phyloP scores from a whole-genome alignment of 2,329 filamentous ascomycete species.

The Alternaria infectoria region DNA sequence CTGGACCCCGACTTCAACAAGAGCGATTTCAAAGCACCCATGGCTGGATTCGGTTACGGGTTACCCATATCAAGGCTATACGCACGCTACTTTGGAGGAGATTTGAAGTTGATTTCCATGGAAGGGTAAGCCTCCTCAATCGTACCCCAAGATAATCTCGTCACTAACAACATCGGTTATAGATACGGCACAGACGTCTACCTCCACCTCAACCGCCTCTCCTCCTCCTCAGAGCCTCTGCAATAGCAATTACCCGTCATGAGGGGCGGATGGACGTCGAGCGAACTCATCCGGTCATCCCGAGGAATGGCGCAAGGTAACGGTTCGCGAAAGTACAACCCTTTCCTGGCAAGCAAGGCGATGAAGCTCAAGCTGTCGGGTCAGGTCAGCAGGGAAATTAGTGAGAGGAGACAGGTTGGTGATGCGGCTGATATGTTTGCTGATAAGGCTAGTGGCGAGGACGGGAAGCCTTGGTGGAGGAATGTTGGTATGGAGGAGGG shows the following conservation, averaged over 20 bases:
- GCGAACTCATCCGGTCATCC: constrained; percentile 41
- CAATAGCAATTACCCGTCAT: constrained; percentile 92
- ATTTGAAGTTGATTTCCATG: constrained; percentile 98
- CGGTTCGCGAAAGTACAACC: constrained; percentile 30
- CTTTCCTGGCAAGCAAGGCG: constrained; percentile 52
- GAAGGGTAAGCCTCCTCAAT: constrained; percentile 74
- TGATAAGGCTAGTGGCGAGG: constrained; percentile 40
- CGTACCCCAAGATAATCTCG: background rate
- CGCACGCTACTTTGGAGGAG: constrained; percentile 95
- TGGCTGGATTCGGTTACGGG: constrained; percentile 99
- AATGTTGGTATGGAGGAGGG: constrained; percentile 59
- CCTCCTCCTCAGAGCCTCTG: constrained; percentile 92
- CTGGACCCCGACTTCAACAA: constrained; percentile 98
- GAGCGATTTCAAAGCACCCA: constrained; percentile 98
- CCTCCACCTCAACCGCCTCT: constrained; percentile 93
- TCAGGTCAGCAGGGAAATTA: constrained; percentile 66
- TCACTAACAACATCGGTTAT: constrained; percentile 21
- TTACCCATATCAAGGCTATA: constrained; percentile 93
- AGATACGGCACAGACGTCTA: constrained; percentile 99
- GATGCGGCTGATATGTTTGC: constrained; percentile 78
- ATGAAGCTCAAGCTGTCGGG: constrained; percentile 74
- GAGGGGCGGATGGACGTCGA: constrained; percentile 69
- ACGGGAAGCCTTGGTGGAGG: constrained; percentile 53
- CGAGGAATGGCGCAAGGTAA: constrained; percentile 65
- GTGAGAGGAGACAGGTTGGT: constrained; percentile 87